Conservation (phyloP, 108 stramenopile species). For the Skeletonema grethae region DNA sequence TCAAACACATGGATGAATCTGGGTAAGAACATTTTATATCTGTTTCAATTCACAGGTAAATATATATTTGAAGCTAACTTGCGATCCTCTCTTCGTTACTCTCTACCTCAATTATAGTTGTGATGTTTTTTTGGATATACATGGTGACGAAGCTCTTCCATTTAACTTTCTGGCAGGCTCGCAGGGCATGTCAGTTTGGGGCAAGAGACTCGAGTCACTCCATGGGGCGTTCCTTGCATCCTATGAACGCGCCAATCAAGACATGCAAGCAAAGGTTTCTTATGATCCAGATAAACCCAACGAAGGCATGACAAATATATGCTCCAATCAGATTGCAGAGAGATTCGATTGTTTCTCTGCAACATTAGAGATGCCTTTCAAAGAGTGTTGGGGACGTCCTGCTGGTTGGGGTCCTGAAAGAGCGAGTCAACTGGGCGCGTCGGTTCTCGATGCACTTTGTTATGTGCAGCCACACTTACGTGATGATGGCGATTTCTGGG, state of each 20-base stretch:
- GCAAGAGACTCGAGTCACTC: constrained; percentile 56
- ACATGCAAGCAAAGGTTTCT: constrained; percentile 72
- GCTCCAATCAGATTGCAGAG: constrained; percentile 80
- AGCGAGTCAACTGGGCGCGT: constrained; percentile 63
- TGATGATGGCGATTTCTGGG: constrained; percentile 66
- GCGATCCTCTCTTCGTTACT: no score
- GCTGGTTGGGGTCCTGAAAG: constrained; percentile 75
- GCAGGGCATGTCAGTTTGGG: constrained; percentile 71
- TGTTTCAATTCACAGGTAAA: no score
- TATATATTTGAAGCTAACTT: no score
- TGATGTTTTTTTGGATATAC: constrained; percentile 81
- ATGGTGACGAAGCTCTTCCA: constrained; percentile 88
- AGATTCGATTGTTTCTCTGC: constrained; percentile 80
- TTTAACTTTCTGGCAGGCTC: constrained; percentile 83
- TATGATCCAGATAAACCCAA: constrained; percentile 66
- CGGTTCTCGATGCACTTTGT: constrained; percentile 63
- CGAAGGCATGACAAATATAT: constrained; percentile 63
- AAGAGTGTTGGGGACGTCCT: constrained; percentile 76
- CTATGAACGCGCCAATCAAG: constrained; percentile 66
- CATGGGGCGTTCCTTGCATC: constrained; percentile 82
- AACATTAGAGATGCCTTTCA: constrained; percentile 91
- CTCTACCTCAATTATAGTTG: constrained; percentile 9
- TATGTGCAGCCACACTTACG: constrained; percentile 77
- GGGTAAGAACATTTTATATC: constrained; percentile 19
- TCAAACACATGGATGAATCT: constrained; percentile 79